Evolutionary conservation across 2,329 filamentous ascomycete species (phyloP).

Genomic region (Epichloe sibirici): DNA sequence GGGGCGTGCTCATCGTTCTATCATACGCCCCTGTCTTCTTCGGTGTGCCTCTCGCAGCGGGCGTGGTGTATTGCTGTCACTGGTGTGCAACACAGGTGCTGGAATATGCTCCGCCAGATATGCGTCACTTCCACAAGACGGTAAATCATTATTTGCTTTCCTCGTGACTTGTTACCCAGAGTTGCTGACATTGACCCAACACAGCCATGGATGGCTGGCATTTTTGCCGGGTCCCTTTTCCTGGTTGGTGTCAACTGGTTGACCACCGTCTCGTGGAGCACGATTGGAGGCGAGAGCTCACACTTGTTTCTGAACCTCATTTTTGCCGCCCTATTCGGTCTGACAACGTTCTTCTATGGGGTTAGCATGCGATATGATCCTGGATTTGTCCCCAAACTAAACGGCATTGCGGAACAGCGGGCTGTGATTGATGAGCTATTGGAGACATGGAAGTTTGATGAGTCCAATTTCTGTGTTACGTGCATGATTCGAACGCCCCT

Average conservation of each 20-base stretch:
- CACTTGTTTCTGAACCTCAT: constrained; percentile 67
- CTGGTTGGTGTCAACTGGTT: constrained; percentile 69
- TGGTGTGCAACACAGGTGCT: constrained; percentile 67
- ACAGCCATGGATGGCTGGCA: constrained; percentile 82
- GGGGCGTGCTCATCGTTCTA: constrained; percentile 57
- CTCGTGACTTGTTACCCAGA: background rate
- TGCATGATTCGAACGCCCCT: constrained; percentile 93
- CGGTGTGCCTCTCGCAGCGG: constrained; percentile 59
- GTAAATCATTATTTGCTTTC: constrained; percentile 32
- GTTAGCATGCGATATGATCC: constrained; percentile 80
- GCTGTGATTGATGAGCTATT: constrained; percentile 80
- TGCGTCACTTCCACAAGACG: constrained; percentile 82
- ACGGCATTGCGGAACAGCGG: constrained; percentile 81
- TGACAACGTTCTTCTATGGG: constrained; percentile 78
- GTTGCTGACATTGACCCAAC: background rate
- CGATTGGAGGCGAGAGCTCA: constrained; percentile 17
- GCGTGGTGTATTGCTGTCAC: constrained; percentile 59
- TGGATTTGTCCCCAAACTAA: constrained; percentile 83
- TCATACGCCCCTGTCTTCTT: constrained; percentile 63
- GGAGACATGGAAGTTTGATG: constrained; percentile 78
- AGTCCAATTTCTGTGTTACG: constrained; percentile 81
- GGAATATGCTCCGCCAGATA: constrained; percentile 73
- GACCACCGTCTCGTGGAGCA: constrained; percentile 51
- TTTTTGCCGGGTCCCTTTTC: constrained; percentile 81
- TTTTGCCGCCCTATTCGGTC: constrained; percentile 51